A percentile compares a stretch with the other conserved stretches of the same genome.
phyloP scores from a whole-genome alignment of 306 rosid genomes.

The Alnus glutinosa region DNA sequence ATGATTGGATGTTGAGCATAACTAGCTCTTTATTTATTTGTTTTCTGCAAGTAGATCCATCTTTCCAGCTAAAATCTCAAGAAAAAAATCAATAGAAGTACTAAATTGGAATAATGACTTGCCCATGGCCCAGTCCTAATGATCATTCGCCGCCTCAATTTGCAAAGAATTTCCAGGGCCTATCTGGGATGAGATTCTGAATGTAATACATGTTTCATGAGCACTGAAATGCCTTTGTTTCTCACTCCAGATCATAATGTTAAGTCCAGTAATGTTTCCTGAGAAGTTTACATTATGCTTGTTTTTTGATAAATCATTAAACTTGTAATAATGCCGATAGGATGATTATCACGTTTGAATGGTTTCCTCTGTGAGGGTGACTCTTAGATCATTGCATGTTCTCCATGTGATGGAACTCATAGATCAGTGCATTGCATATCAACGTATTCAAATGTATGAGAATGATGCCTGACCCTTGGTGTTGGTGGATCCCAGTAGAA shows the following conservation, averaged over 20 bases:
- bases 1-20: neutral
- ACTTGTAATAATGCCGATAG: neutral
- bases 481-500: neutral
- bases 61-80: slow-evolving; percentile 1
- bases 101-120: neutral
- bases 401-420: neutral
- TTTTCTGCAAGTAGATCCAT: slow-evolving; percentile 2
- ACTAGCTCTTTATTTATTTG: slow-evolving; percentile 13
- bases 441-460: neutral
- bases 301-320: too few relatives aligned
- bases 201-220: slow-evolving; percentile 1
- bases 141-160: neutral
- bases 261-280: neutral
- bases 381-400: neutral
- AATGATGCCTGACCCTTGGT: neutral
- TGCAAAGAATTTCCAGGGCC: neutral
- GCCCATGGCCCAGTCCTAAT: neutral
- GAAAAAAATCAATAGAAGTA: slow-evolving; percentile 8
- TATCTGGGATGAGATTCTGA: neutral
- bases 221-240: neutral
- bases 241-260: neutral
- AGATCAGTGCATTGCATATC: neutral
- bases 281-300: neutral
- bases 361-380: neutral
- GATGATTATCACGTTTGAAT: neutral